Conservation (phyloP, 1,284 basidiomycete genomes). For the Bjerkandera adusta region DNA sequence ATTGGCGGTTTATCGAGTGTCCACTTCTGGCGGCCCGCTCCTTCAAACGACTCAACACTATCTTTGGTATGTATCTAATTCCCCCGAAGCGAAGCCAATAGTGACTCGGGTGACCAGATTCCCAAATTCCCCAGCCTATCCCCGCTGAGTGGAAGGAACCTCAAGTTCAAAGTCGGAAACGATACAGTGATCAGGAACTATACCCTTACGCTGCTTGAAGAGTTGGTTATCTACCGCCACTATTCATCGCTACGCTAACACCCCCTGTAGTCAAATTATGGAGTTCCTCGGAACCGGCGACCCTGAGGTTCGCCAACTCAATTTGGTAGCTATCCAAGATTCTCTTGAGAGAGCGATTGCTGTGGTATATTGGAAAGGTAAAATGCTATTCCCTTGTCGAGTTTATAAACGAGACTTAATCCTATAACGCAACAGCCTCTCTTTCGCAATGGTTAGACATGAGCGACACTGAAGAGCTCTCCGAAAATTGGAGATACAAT, state of each 20-base stretch:
- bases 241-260: background rate
- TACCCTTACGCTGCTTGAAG: slow-evolving; percentile 5
- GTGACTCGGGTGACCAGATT: too few relatives aligned
- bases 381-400: background rate
- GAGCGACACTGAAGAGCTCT: too few relatives aligned
- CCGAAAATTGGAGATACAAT: too few relatives aligned
- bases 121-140: too few relatives aligned
- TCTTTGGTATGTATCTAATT: too few relatives aligned
- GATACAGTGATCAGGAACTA: background rate
- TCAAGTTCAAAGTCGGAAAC: background rate
- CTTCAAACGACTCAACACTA: too few relatives aligned
- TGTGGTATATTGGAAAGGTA: slow-evolving; percentile 9
- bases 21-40: too few relatives aligned
- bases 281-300: slow-evolving; percentile 5
- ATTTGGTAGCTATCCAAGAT: background rate
- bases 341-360: slow-evolving; percentile 5
- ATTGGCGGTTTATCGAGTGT: too few relatives aligned
- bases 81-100: too few relatives aligned
- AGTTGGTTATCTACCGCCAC: background rate
- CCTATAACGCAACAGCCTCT: too few relatives aligned
- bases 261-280: slow-evolving; percentile 7
- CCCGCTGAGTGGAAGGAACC: background rate
- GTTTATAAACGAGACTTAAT: background rate
- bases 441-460: too few relatives aligned
- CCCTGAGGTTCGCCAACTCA: background rate